A percentile compares a stretch with the other conserved stretches of the same genome.
Evolutionary conservation across 371 early-diverging fungal genomes (phyloP).

Genomic region (Lichtheimia ornata): DNA sequence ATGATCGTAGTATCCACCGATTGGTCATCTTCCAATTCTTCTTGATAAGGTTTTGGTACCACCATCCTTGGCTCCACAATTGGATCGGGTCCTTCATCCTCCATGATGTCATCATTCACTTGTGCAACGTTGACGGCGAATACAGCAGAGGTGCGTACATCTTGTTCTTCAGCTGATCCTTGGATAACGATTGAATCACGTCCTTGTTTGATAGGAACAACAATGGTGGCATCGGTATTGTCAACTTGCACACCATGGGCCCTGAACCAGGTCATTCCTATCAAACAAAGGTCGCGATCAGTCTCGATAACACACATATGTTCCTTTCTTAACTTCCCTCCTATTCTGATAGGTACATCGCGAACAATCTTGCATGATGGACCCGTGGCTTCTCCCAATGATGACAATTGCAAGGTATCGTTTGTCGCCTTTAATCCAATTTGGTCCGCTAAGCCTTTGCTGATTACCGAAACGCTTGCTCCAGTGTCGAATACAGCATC

Average conservation of each 20-base stretch:
- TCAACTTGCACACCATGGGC: slow-evolving; percentile 13
- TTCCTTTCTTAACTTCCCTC: neutral
- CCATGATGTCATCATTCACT: neutral
- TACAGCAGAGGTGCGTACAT: neutral
- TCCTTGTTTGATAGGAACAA: slow-evolving; percentile 11
- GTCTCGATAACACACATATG: slow-evolving; percentile 5
- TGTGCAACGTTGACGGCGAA: neutral
- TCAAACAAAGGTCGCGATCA: slow-evolving; percentile 8
- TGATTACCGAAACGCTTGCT: slow-evolving; percentile 14
- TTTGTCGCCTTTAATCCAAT: slow-evolving; percentile 12
- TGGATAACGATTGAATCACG: slow-evolving; percentile 2
- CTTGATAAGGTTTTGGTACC: neutral
- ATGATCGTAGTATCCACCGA: neutral
- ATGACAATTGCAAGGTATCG: slow-evolving; percentile 12
- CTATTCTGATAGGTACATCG: slow-evolving; percentile 2
- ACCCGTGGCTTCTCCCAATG: neutral
- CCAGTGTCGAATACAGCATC: slow-evolving; percentile 15
- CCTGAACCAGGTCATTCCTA: slow-evolving; percentile 23
- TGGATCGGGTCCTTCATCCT: no score
- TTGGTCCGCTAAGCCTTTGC: neutral
- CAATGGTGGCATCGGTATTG: neutral
- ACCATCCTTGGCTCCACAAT: neutral
- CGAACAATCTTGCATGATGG: neutral
- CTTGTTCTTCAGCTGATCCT: neutral
- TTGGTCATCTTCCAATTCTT: neutral